Conservation (phyloP, 1,284 basidiomycete genomes). For the Somion occarium region DNA sequence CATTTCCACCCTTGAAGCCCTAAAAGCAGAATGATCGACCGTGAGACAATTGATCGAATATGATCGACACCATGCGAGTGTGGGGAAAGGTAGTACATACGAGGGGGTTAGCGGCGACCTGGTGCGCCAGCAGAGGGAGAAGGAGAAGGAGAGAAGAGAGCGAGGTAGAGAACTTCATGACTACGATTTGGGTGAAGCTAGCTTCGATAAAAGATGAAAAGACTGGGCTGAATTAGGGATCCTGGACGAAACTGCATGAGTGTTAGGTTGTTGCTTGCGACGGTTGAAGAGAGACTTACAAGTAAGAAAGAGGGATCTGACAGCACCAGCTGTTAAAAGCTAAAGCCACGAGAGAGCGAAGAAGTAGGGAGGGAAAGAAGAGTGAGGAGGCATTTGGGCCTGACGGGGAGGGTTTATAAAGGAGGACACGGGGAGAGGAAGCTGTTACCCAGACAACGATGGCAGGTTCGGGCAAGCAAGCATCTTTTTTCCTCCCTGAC, state of each 20-base stretch:
- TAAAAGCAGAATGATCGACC: slow-evolving; percentile 3
- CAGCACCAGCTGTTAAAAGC: slow-evolving; percentile 35
- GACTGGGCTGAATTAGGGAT: slow-evolving; percentile 33
- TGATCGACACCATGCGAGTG: neutral
- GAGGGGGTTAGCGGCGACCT: slow-evolving; percentile 35
- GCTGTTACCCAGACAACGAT: neutral
- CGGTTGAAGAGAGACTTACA: slow-evolving; percentile 1
- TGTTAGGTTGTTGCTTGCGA: slow-evolving; percentile 2
- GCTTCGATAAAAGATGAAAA: slow-evolving; percentile 32
- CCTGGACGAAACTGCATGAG: slow-evolving; percentile 21
- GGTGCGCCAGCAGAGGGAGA: slow-evolving; percentile 37
- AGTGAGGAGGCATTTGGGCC: slow-evolving; percentile 8
- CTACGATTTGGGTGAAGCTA: slow-evolving; percentile 24
- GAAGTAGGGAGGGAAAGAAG: slow-evolving; percentile 8
- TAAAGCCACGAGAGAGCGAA: slow-evolving; percentile 13
- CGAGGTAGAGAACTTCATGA: slow-evolving; percentile 48
- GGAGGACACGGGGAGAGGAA: slow-evolving; percentile 3
- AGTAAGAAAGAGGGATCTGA: slow-evolving; percentile 27
- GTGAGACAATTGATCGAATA: neutral
- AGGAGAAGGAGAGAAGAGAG: slow-evolving; percentile 37
- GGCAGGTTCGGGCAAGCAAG: neutral
- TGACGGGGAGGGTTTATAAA: slow-evolving; percentile 10
- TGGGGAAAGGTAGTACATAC: slow-evolving; percentile 13
- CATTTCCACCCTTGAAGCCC: slow-evolving; percentile 17
- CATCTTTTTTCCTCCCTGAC: slow-evolving; percentile 7